Conservation (phyloP, 2,329 filamentous ascomycete genomes). For the Volutella citrinella region DNA sequence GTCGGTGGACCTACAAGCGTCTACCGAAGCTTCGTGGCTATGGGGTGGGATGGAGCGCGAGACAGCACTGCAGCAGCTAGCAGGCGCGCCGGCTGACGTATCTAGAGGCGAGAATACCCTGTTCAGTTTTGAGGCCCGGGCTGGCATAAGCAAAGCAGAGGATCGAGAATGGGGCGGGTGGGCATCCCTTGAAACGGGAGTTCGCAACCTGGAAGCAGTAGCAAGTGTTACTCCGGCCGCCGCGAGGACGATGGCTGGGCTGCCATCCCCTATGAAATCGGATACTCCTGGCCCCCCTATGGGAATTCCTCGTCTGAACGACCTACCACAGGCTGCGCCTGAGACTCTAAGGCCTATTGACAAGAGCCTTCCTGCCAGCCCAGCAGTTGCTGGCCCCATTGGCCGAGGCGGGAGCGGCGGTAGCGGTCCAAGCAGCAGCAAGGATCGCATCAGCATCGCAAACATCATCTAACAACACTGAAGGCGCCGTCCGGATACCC, state of each 20-base stretch:
- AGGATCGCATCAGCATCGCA: conserved; percentile 39
- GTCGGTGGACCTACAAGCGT: conserved; percentile 81
- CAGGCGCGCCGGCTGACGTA: conserved; percentile 12
- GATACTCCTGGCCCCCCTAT: conserved; percentile 28
- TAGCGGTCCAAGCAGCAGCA: conserved; percentile 15
- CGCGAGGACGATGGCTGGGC: conserved; percentile 31
- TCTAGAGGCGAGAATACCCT: conserved; percentile 34
- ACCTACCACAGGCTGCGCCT: conserved; percentile 28
- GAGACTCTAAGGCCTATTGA: conserved; percentile 23
- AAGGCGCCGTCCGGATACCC: not conserved
- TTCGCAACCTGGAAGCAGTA: conserved; percentile 28
- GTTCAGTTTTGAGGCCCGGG: conserved; percentile 45
- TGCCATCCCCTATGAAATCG: conserved; percentile 34
- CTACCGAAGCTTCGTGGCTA: conserved; percentile 75
- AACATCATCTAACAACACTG: conserved; percentile 38
- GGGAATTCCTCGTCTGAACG: conserved; percentile 27
- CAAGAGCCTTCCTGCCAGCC: conserved; percentile 25
- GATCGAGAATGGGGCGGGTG: conserved; percentile 75
- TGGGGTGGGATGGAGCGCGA: conserved; percentile 66
- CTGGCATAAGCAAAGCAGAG: conserved; percentile 54
- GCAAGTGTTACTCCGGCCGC: conserved; percentile 28
- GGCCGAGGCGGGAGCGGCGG: conserved; percentile 16
- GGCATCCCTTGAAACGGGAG: conserved; percentile 62
- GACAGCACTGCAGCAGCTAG: conserved; percentile 26
- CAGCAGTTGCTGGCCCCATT: conserved; percentile 22